A percentile compares a stretch with the other conserved stretches of the same genome.
Conservation (phyloP, 495 filamentous ascomycete genomes). For the Talaromyces trachyspermus region DNA sequence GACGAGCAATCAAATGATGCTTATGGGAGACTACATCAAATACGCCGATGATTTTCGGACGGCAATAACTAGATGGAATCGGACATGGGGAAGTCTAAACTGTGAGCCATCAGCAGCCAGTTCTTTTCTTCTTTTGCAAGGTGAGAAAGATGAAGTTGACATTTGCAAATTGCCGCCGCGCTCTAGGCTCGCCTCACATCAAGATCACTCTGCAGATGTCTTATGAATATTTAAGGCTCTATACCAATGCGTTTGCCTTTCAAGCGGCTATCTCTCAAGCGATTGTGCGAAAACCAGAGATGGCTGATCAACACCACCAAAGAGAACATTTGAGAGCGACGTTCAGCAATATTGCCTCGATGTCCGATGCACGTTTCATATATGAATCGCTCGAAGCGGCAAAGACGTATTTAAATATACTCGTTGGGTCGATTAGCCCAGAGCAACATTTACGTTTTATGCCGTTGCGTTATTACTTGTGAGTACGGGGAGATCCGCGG, state of each 20-base stretch:
- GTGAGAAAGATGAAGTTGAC: slow-evolving; percentile 15
- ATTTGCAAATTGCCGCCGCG: no score
- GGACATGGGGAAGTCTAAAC: slow-evolving; percentile 51
- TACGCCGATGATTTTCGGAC: slow-evolving; percentile 60
- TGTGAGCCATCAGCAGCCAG: slow-evolving; percentile 40
- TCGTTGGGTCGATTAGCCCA: slow-evolving; percentile 48
- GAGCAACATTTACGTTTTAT: slow-evolving; percentile 51
- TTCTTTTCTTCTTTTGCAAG: neutral
- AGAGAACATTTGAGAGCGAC: slow-evolving; percentile 36
- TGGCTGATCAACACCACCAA: slow-evolving; percentile 24
- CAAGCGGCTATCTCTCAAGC: slow-evolving; percentile 58
- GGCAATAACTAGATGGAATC: slow-evolving; percentile 56
- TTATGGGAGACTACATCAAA: slow-evolving; percentile 59
- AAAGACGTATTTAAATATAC: slow-evolving; percentile 48
- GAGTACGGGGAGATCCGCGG: slow-evolving; percentile 17
- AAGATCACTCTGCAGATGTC: slow-evolving; percentile 51
- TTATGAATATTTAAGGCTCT: slow-evolving; percentile 58
- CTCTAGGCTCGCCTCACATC: slow-evolving; percentile 49
- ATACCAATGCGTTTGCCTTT: slow-evolving; percentile 61
- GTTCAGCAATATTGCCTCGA: slow-evolving; percentile 47
- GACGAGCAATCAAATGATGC: slow-evolving; percentile 55
- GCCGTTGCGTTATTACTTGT: slow-evolving; percentile 53
- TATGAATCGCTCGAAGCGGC: slow-evolving; percentile 58
- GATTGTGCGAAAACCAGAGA: slow-evolving; percentile 34
- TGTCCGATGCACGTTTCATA: slow-evolving; percentile 56